Evolutionary conservation across 2,329 filamentous ascomycete genomes (phyloP), one percentile per base, ranked within the genome.

Genomic region (Monilinia fructigena): DNA sequence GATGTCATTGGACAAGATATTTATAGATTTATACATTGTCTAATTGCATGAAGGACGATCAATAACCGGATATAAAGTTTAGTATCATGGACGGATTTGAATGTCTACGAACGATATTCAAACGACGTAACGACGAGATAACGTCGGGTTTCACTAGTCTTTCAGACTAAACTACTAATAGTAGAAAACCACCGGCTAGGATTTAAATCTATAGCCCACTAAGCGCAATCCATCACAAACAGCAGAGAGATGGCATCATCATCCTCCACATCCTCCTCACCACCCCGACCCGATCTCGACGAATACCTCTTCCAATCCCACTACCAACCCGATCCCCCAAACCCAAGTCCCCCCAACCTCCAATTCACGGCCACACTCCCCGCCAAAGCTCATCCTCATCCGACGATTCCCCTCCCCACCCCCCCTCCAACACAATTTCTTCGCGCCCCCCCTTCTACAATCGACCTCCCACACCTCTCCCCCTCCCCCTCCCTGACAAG

Each of bases 401-500:
- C 14, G 42, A 45, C 3, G 42, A 45, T 45, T 45, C 42, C 42
- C 42, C 14, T 45, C 42, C 16, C 42, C 42, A 11, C 74, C 74
- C 40, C 80, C 77, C 40, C 77, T 80, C 42, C 79, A 77, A 69
- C 79, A 79, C 67, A 78, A 78, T 73, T 75, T 81, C 70, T 90
- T 89, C 76, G 85, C 84, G 14, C 95, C 95, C 35, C 35, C 95
- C 95, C 20, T 98, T 98, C 82, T 99, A 99, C 82, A 96, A 96
- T 70, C 88, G 94, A 3, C 95, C 95, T n/a, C 95, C 95, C 0
- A 97, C 93, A 2, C 94, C 95, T 3, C 83, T 98, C 0, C 95
- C 0, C 94, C 94, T 97, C 93, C 0, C 95, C 95, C 0, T 96
- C 92, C 1, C 81, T 99, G 71, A 98, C 94, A 0, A 97, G 93